Evolutionary conservation across 164 flowering plant species (phyloP).

Genomic region (Piper longum): DNA sequence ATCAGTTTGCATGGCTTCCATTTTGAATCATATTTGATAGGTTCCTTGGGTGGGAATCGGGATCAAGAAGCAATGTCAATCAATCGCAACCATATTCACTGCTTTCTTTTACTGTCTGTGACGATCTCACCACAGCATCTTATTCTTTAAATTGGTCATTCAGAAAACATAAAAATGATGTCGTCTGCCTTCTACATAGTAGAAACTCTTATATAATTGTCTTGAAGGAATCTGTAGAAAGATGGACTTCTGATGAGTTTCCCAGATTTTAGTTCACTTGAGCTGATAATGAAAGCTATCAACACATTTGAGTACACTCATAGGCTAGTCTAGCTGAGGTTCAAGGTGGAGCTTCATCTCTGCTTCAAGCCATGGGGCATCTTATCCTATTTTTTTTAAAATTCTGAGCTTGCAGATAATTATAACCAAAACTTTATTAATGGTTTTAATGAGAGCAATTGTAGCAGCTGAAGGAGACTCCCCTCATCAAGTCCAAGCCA

Average conservation of each 20-base stretch:
- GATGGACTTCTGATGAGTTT: background rate
- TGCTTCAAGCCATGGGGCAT: background rate
- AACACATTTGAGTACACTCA: background rate
- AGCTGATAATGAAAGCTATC: background rate
- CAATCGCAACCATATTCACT: too few relatives aligned
- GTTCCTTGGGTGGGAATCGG: too few relatives aligned
- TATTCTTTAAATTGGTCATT: too few relatives aligned
- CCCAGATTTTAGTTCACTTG: too few relatives aligned
- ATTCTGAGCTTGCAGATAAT: background rate
- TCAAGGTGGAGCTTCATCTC: background rate
- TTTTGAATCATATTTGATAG: too few relatives aligned
- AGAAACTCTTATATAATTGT: background rate
- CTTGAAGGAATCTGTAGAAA: background rate
- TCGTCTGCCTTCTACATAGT: background rate
- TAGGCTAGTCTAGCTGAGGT: background rate
- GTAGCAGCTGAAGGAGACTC: slow-evolving; percentile 56
- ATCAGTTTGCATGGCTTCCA: too few relatives aligned
- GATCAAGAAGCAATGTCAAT: too few relatives aligned
- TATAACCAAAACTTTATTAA: background rate
- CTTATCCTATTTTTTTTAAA: background rate
- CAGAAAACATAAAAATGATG: too few relatives aligned
- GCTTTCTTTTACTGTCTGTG: too few relatives aligned
- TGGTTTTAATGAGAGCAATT: slow-evolving; percentile 3
- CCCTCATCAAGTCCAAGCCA: slow-evolving; percentile 34
- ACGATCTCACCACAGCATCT: too few relatives aligned